Evolutionary conservation across 768 basidiomycete genomes (phyloP).

Genomic region (Tephrocybe rancida): DNA sequence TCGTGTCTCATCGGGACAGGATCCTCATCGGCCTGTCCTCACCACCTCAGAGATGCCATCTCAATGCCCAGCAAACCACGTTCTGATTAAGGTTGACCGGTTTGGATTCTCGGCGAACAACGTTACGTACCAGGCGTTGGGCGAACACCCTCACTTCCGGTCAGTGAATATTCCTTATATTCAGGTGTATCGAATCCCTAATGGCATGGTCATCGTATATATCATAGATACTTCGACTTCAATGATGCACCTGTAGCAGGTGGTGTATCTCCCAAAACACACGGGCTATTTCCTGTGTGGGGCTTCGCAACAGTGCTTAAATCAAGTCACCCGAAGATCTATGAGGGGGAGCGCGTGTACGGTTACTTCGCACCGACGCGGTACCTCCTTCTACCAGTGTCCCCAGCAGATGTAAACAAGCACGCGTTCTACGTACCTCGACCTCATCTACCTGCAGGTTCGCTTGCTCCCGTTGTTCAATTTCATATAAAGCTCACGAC

Average conservation of each 20-base stretch:
- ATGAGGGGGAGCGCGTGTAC: slow-evolving; percentile 61
- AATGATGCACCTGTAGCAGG: slow-evolving; percentile 47
- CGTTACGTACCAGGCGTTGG: slow-evolving; percentile 63
- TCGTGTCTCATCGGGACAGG: slow-evolving; percentile 27
- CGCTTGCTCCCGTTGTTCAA: not conserved
- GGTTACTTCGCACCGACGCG: slow-evolving; percentile 63
- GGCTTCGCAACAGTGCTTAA: slow-evolving; percentile 62
- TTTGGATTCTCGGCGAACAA: slow-evolving; percentile 79
- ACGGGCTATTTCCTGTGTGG: slow-evolving; percentile 74
- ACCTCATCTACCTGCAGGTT: slow-evolving; percentile 64
- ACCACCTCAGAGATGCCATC: slow-evolving; percentile 21
- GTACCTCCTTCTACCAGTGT: slow-evolving; percentile 58
- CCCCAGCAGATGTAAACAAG: slow-evolving; percentile 51
- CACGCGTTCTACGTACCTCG: slow-evolving; percentile 60
- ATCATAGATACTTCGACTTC: slow-evolving; percentile 67
- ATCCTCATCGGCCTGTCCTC: slow-evolving; percentile 24
- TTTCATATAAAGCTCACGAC: not conserved
- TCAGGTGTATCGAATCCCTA: not conserved
- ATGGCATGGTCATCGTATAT: not conserved
- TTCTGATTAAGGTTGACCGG: slow-evolving; percentile 60
- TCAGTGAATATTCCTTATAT: slow-evolving; percentile 17
- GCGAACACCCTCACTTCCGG: slow-evolving; percentile 54
- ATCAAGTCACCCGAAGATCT: slow-evolving; percentile 51
- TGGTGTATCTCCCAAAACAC: slow-evolving; percentile 45
- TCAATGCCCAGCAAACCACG: slow-evolving; percentile 41